These are phyloP conservation scores for Aspergillus floridensis DNA, from an alignment of 2,329 filamentous ascomycete species.

Conservation along the genomic window DNA sequence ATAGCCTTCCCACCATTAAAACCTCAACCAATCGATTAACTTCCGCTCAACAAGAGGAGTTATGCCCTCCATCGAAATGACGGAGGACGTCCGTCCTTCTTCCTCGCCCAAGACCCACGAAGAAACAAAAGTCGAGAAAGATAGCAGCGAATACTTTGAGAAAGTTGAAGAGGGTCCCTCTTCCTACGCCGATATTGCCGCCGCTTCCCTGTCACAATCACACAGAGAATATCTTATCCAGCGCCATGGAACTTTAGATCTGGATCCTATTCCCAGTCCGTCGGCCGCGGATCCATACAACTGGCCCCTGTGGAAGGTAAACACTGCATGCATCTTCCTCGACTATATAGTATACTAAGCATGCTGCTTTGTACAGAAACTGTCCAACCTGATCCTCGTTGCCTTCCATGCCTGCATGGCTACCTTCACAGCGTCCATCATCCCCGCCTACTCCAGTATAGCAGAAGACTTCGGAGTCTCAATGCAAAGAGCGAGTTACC, in stretches of 20 bases:
- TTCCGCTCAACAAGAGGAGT: neutral
- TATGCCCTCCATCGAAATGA: conserved; percentile 2
- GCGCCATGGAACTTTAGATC: conserved; percentile 53
- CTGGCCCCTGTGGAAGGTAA: conserved; percentile 52
- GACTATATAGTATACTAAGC: too few species aligned
- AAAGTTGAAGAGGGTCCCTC: conserved; percentile 4
- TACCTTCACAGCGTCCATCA: conserved; percentile 57
- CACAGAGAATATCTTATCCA: conserved; percentile 49
- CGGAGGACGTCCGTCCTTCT: neutral
- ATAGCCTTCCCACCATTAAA: too few species aligned
- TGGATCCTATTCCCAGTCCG: conserved; percentile 52
- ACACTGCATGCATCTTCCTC: neutral
- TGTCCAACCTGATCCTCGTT: conserved; percentile 47
- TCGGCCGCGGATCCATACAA: conserved; percentile 55
- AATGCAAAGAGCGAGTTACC: conserved; percentile 52
- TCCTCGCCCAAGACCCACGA: neutral
- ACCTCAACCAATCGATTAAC: too few species aligned
- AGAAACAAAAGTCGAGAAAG: conserved; percentile 6
- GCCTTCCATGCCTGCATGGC: conserved; percentile 60
- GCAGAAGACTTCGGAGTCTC: conserved; percentile 50
- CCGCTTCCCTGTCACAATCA: conserved; percentile 20
- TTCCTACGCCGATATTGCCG: conserved; percentile 2
- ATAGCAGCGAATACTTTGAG: conserved; percentile 16
- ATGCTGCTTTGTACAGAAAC: conserved; percentile 12
- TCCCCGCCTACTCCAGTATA: conserved; percentile 54